Conservation (phyloP, 257 asterid genomes). For the Solanum chaucha region DNA sequence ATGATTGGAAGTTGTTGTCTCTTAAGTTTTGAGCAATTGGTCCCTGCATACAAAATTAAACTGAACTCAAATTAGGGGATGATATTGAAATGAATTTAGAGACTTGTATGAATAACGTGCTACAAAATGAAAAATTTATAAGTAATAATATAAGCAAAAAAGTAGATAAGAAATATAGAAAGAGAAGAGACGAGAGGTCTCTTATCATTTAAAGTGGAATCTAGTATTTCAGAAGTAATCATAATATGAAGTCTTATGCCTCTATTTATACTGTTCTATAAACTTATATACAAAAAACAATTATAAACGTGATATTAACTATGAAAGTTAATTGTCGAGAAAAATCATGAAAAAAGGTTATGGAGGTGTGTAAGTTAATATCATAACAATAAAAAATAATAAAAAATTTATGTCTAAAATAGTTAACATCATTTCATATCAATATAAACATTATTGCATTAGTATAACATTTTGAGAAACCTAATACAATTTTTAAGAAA, state of each 20-base stretch:
- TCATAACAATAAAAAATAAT: no score
- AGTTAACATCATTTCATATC: neutral
- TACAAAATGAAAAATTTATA: neutral
- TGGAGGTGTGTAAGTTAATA: neutral
- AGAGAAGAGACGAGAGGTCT: neutral
- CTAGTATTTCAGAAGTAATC: neutral
- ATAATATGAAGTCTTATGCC: neutral
- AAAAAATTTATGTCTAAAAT: neutral
- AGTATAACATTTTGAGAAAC: neutral
- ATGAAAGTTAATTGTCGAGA: neutral
- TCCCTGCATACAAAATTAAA: neutral
- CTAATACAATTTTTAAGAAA: neutral
- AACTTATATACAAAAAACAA: neutral
- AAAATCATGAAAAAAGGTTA: neutral
- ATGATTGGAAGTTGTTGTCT: neutral
- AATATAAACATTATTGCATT: neutral
- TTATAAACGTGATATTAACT: neutral
- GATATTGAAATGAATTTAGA: neutral
- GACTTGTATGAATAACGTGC: neutral
- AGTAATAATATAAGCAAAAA: neutral
- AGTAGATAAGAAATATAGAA: neutral
- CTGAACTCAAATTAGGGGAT: neutral
- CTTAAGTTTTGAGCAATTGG: neutral
- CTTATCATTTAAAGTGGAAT: neutral
- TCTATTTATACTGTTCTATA: neutral